Evolutionary conservation across 257 asterid species (phyloP), one percentile per base, ranked within the genome.

Genomic region (Ophiorrhiza pumila): DNA sequence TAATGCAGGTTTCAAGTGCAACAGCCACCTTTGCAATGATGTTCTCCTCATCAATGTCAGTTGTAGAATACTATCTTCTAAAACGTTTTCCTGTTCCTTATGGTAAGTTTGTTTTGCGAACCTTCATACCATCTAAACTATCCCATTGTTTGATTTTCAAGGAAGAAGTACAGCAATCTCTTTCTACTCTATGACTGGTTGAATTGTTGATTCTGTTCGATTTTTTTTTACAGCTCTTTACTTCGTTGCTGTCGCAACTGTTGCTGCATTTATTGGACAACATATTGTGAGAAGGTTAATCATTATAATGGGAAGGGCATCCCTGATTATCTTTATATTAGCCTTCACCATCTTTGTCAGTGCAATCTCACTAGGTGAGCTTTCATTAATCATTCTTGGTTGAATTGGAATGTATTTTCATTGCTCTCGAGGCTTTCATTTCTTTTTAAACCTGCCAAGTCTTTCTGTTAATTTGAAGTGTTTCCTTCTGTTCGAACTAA

Each of bases 41-140:
- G 98, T 94, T 94, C 90, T 94, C 99, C 65, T 90, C 99, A 20
- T 94, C 99, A 10, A 94, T 94, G 99, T 94, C 99, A 5, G 99
- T 94, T 43, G 92, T 94, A 17, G 97, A 94, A 81, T 94, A 94
- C 73, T 90, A 94, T 84, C 96, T 94, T 52, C 83, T 94, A 25
- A 91, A 88, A 61, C 96, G 99, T 61, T 94, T 94, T 56, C 99
- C 99, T 2, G 91, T 94, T 68, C 97, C 99, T 66, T 94, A 87
- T 39, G 99, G 99, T 91, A 76, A 80, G 89, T 77, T 8, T 69
- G 41, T 61, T 4, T 69, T 17, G 25, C 22, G 31, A 37, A 35
- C 49, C 59, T 25, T 29, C 22, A 31, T 68, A 32, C 49, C 37
- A 20, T 14, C 31, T 49, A 20, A 49, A 49, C 15, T 23, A 65